Evolutionary conservation across 2,329 filamentous ascomycete genomes (phyloP), one percentile per base, ranked within the genome.

Genomic region (Penicillium hordei): DNA sequence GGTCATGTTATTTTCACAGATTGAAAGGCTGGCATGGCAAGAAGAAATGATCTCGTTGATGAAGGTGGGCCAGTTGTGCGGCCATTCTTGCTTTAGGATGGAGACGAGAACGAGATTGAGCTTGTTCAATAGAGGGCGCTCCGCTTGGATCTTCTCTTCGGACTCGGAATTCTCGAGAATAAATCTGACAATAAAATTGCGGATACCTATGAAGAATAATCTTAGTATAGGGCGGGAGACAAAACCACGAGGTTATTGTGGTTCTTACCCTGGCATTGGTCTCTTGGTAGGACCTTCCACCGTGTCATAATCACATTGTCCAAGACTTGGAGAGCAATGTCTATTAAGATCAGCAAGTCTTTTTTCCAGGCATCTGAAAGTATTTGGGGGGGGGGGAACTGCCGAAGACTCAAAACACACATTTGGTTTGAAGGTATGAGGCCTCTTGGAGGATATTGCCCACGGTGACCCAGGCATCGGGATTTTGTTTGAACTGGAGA

Each of bases 1-100:
- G 64, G 91, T 92, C 94, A 99, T 99, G 82, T 99, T 99, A 82
- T 99, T 99, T 80, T 99, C 94, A 84, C 95, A 99, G 69, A 99
- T 95, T 38, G 93, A 94, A 53, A 99, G 82, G 77, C 90, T 97
- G 66, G 91, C 93, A 75, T 96, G 93, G 78, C 93, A 97, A 55
- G 94, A 93, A 23, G 91, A 89, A 69, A 99, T 92, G 77, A 99
- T 99, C 81, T 99, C 94, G 82, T 97, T 97, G 84, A 99, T 97
- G 78, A 99, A 99, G 21, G 92, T 96, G 12, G 95, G 94, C 94
- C 95, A 99, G 82, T 99, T 96, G 79, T 97, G 93, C 57, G 94
- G 94, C 94, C 94, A 99, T 78, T 99, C 94, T 79, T 99, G 94
- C 83, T 99, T 99, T 72, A 99, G 82, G 63, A 99, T 93, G 57